Evolutionary conservation across 2,329 filamentous ascomycete species (phyloP).

Genomic region (Penicillium hordei): DNA sequence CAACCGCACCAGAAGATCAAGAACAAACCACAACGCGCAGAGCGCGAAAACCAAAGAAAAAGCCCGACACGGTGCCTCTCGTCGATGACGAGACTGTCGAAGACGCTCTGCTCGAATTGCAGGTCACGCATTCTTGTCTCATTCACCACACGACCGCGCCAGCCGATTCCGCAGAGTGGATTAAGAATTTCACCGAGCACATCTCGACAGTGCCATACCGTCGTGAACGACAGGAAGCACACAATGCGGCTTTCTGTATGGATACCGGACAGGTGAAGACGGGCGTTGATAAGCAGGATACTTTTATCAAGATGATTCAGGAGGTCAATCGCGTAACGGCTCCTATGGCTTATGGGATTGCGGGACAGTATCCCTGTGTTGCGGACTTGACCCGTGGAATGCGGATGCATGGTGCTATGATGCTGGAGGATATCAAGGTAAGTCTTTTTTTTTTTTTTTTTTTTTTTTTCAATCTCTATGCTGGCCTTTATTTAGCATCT

Average conservation of each 20-base stretch:
- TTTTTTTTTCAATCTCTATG: neutral
- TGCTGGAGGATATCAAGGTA: conserved; percentile 61
- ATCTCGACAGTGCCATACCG: conserved; percentile 74
- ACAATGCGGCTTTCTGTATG: conserved; percentile 68
- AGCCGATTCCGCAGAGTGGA: conserved; percentile 70
- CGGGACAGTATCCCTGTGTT: conserved; percentile 60
- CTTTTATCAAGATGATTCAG: conserved; percentile 73
- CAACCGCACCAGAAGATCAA: conserved; percentile 31
- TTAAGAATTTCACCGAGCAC: conserved; percentile 72
- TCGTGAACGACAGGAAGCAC: conserved; percentile 48
- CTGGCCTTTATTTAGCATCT: neutral
- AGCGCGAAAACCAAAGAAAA: conserved; percentile 38
- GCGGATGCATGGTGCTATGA: conserved; percentile 57
- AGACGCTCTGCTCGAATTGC: conserved; percentile 67
- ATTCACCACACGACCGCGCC: conserved; percentile 66
- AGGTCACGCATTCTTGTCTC: conserved; percentile 64
- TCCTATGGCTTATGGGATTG: conserved; percentile 69
- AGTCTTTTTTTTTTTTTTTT: conserved; percentile 4
- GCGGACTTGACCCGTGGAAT: conserved; percentile 60
- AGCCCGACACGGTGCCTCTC: conserved; percentile 48
- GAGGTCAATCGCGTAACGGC: conserved; percentile 71
- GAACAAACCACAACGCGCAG: conserved; percentile 18
- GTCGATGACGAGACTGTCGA: conserved; percentile 69
- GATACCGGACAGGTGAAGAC: conserved; percentile 72
- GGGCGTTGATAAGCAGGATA: conserved; percentile 65